These are phyloP conservation scores for Nannochloris sp. DNA, from an alignment of 139 green algal genomes.

Conservation along the genomic window DNA sequence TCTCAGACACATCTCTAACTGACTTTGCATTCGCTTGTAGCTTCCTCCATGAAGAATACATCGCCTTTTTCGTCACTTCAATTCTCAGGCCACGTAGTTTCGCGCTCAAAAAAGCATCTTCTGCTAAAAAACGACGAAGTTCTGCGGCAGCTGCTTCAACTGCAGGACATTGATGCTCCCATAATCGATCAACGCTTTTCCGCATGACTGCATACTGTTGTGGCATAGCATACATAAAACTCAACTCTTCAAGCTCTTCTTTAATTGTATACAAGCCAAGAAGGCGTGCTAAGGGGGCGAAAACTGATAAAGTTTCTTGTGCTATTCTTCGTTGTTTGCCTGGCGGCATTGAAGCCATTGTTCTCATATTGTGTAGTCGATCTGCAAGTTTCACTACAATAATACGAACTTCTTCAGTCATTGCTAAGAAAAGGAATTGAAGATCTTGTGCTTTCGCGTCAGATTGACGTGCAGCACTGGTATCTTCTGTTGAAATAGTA, in stretches of 20 bases:
- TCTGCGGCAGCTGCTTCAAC: constrained; percentile 41
- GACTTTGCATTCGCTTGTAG: constrained; percentile 27
- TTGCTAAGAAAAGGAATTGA: constrained; percentile 82
- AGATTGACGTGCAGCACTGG: neutral
- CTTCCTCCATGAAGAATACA: constrained; percentile 61
- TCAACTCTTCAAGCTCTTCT: constrained; percentile 83
- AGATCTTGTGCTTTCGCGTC: constrained; percentile 69
- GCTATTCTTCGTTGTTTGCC: constrained; percentile 75
- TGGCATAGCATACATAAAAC: constrained; percentile 49
- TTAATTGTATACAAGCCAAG: constrained; percentile 83
- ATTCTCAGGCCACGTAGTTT: constrained; percentile 33
- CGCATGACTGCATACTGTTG: constrained; percentile 18
- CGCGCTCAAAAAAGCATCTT: constrained; percentile 50
- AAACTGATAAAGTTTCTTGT: constrained; percentile 70
- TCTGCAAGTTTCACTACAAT: constrained; percentile 93
- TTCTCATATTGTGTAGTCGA: constrained; percentile 92
- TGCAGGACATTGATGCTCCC: constrained; percentile 22
- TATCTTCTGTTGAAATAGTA: neutral
- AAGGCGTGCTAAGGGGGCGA: constrained; percentile 73
- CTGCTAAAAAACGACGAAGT: constrained; percentile 34
- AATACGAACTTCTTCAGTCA: constrained; percentile 86
- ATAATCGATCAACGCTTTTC: constrained; percentile 9
- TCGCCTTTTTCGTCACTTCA: constrained; percentile 39
- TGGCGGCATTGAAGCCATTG: constrained; percentile 70
- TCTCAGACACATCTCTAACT: constrained; percentile 41